Base-by-base conservation (phyloP, 306 rosid species). In the Corylus avellana region DNA sequence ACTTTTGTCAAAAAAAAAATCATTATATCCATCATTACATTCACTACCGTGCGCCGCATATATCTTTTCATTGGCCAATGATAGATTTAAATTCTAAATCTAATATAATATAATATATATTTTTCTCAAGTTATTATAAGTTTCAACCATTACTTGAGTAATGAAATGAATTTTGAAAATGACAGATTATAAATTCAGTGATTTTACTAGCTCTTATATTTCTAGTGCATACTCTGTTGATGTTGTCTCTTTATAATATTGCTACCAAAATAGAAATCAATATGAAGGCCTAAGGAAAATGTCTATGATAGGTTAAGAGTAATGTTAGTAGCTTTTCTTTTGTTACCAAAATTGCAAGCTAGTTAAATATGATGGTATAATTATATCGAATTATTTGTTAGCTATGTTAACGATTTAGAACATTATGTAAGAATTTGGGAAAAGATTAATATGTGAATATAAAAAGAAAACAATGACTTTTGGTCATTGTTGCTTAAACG, bases 101-200 rank as follows among this genome's bases (percentile, higher is more conserved):
- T 75, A 27, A 56, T 51, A 22, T 4, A 5, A 42, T 6, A 42
- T 74, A 5, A 42, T 1, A 42, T 74, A 17, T 59, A 61, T 22
- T 7, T 64, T 79, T 63, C 18, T 17, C 46, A 42, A 42, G 46
- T 42, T 42, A 42, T 7, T 42, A 5, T 42, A 42, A 42, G 46
- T 42, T 42, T 42, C 46, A 42, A 72, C 75, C 66, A 79, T 81
- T 75, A 73, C 84, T 69, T 84, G 84, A 77, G 75, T 73, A 51
- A 86, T 64, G 46, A 67, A 76, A 77, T 76, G 70, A 84, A 55
- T 53, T 18, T 66, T 37, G 25, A 14, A 35, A 66, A 14, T 4
- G 48, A 37, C 25, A 66, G 44, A 35, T 7, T 35, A 37, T 1
- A 8, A 37, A 17, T 64, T 35, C 0, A 6, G n/a, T 6, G 42